These are phyloP conservation scores for Orbilia blumenaviensis DNA, from an alignment of 2,329 filamentous ascomycete genomes.

Conservation along the genomic window DNA sequence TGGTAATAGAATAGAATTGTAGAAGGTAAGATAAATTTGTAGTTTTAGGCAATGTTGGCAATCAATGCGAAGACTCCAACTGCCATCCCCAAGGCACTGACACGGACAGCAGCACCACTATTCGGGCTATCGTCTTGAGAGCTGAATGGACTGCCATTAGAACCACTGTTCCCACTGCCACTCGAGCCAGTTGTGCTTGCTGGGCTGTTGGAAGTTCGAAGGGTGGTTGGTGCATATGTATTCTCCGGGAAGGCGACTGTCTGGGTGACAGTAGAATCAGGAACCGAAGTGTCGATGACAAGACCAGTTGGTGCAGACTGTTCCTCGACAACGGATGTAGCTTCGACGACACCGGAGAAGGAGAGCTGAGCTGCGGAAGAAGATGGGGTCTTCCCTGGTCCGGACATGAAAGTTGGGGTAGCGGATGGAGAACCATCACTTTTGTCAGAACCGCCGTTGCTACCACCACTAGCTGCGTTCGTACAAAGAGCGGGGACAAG, in stretches of 20 bases:
- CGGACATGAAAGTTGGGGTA: conserved; percentile 24
- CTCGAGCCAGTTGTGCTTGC: conserved; percentile 7
- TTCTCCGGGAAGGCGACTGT: conserved; percentile 27
- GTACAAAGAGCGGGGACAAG: conserved; percentile 34
- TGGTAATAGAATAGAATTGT: conserved; percentile 10
- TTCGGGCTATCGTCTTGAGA: conserved; percentile 29
- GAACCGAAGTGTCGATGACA: conserved; percentile 47
- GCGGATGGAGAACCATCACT: background rate
- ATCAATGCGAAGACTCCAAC: conserved; percentile 39
- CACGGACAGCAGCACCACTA: conserved; percentile 20
- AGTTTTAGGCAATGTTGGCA: conserved; percentile 43
- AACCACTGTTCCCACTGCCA: background rate
- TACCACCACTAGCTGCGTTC: conserved; percentile 1
- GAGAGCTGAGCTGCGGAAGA: conserved; percentile 8
- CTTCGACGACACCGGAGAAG: conserved; percentile 33
- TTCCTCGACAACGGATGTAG: conserved; percentile 1
- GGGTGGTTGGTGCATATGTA: conserved; percentile 39
- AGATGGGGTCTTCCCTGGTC: conserved; percentile 24
- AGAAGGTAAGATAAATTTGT: background rate
- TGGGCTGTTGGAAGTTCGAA: conserved; percentile 20
- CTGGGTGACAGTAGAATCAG: conserved; percentile 5
- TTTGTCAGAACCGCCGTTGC: conserved; percentile 1
- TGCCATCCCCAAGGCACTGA: conserved; percentile 13
- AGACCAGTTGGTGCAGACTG: conserved; percentile 33
- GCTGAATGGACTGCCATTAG: conserved; percentile 48